A percentile compares a stretch with the other conserved stretches of the same genome.
Conservation (phyloP, 306 rosid genomes). For the Potentilla sterilis region DNA sequence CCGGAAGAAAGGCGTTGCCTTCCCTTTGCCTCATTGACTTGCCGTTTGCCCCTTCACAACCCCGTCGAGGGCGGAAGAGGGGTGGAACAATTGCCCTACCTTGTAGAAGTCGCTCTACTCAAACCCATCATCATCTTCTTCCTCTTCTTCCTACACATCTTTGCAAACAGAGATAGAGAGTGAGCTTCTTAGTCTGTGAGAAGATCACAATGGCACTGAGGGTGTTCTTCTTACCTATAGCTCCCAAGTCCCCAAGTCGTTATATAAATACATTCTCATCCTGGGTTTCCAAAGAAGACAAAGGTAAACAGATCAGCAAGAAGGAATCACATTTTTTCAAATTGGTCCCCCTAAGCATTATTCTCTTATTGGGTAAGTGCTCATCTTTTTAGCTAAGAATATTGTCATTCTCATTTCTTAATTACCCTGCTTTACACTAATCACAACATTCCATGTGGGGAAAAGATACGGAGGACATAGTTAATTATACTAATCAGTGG, state of each 20-base stretch:
- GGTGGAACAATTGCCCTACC: slow-evolving; percentile 11
- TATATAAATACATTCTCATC: slow-evolving; percentile 1
- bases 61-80: slow-evolving; percentile 36
- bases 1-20: slow-evolving; percentile 84
- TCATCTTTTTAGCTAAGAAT: slow-evolving; percentile 31
- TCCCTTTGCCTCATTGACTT: slow-evolving; percentile 76
- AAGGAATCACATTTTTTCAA: slow-evolving; percentile 17
- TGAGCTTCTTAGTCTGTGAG: neutral
- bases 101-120: slow-evolving; percentile 8
- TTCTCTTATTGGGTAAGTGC: slow-evolving; percentile 34
- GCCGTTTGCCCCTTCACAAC: slow-evolving; percentile 49
- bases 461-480: neutral
- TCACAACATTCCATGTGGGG: slow-evolving; percentile 27
- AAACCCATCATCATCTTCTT: slow-evolving; percentile 26
- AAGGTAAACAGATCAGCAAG: slow-evolving; percentile 43
- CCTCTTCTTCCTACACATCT: slow-evolving; percentile 54
- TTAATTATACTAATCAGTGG: slow-evolving; percentile 1
- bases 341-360: slow-evolving; percentile 39
- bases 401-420: slow-evolving; percentile 25
- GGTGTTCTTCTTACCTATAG: neutral
- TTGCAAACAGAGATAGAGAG: neutral
- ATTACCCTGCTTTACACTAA: slow-evolving; percentile 28
- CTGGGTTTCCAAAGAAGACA: slow-evolving; percentile 29
- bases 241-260: neutral
- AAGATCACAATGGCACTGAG: slow-evolving; percentile 3